phyloP scores from a whole-genome alignment of 192 early-diverging fungal genomes.

The Obelidium mucronatum region DNA sequence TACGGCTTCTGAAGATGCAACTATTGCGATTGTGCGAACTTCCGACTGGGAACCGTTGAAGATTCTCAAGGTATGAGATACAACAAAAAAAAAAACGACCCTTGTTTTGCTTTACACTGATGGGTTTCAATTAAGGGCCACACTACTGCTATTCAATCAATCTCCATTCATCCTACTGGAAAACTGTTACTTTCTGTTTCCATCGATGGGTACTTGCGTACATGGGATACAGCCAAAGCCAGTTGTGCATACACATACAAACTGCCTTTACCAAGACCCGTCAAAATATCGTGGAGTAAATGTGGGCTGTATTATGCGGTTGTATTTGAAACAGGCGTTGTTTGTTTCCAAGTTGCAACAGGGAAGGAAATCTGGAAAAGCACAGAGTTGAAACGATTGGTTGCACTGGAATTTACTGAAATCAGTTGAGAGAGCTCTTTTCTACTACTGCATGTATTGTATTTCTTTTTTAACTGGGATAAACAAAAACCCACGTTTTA shows the following conservation, averaged over 20 bases:
- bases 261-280: conserved; percentile 35
- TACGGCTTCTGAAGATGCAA: conserved; percentile 88
- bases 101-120: not conserved
- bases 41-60: conserved; percentile 98
- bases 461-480: not conserved
- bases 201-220: conserved; percentile 52
- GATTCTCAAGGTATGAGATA: conserved; percentile 62
- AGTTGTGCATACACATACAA: conserved; percentile 50
- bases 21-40: conserved; percentile 86
- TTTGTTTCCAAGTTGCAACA: conserved; percentile 35
- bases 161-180: conserved; percentile 95
- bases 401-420: conserved; percentile 34
- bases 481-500: not conserved
- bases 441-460: not conserved
- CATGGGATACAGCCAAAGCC: conserved; percentile 59
- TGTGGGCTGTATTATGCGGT: conserved; percentile 47
- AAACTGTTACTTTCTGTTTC: conserved; percentile 88
- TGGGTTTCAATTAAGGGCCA: conserved; percentile 28
- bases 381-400: conserved; percentile 37
- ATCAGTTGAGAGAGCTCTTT: not conserved
- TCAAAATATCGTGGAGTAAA: conserved; percentile 48
- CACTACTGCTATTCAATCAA: conserved; percentile 74
- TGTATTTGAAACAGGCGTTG: conserved; percentile 43
- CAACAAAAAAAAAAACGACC: conserved; percentile 65
- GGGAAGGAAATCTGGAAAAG: conserved; percentile 33